Conservation (phyloP, 768 basidiomycete species). For the Nidula microcarpa region DNA sequence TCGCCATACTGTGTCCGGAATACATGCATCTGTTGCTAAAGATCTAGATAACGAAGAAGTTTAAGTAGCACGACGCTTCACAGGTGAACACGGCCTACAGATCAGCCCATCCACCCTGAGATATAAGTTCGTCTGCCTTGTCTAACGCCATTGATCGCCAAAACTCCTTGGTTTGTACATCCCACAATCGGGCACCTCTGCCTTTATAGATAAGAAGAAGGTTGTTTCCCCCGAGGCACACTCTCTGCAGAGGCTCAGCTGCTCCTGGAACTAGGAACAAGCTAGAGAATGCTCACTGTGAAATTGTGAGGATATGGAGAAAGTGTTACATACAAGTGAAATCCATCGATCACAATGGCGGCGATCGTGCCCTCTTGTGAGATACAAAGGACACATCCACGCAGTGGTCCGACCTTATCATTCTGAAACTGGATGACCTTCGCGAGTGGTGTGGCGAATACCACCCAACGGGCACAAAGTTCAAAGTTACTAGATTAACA, state of each 20-base stretch:
- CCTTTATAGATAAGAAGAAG: conserved; percentile 75
- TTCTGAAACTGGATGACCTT: conserved; percentile 55
- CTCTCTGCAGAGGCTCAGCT: conserved; percentile 53
- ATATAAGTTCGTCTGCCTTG: conserved; percentile 73
- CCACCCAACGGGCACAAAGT: conserved; percentile 66
- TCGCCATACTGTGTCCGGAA: conserved; percentile 20
- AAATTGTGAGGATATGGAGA: background rate
- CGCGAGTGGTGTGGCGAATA: conserved; percentile 65
- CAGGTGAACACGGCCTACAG: conserved; percentile 41
- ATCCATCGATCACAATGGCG: conserved; percentile 68
- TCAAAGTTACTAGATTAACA: conserved; percentile 48
- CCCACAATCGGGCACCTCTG: conserved; percentile 83
- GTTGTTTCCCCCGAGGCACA: conserved; percentile 68
- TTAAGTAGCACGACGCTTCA: background rate
- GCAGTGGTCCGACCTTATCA: conserved; percentile 51
- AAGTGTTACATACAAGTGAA: conserved; percentile 64
- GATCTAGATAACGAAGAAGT: conserved; percentile 8
- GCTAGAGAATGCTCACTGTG: conserved; percentile 32
- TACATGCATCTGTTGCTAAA: conserved; percentile 10
- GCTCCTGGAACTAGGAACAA: conserved; percentile 82
- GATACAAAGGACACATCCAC: conserved; percentile 68
- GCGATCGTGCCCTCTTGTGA: conserved; percentile 81
- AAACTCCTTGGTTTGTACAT: conserved; percentile 77
- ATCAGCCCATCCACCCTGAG: conserved; percentile 70
- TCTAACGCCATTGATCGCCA: conserved; percentile 76